Base-by-base conservation (phyloP, 352 stramenopile species). In the Plasmopara halstedii region DNA sequence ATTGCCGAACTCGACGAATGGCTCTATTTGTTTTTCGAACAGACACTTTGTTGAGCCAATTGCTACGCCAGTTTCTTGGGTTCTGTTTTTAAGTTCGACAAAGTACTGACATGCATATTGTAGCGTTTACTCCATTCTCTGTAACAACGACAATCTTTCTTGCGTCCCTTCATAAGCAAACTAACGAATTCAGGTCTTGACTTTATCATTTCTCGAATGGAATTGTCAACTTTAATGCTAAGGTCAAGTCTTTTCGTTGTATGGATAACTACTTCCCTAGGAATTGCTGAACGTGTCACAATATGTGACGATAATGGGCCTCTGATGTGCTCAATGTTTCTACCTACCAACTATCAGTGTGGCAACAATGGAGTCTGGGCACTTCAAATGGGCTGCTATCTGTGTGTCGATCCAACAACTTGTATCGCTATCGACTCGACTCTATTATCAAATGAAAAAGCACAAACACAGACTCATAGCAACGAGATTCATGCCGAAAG, bases 301-400 rank as follows among this genome's bases (percentile, higher is more conserved):
- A 42, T 40, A 15, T 85, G 70, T 27, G 70, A 85, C 35, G 70
- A 82, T 46, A 47, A 26, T 0, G 15, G 9, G 11, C 43, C 70
- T 19, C n/a, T 61, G 15, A 44, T 45, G 8, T 64, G 58, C 18
- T 45, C 45, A 15, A 13, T 54, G 29, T 22, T 14, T 5, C 6
- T 43, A 13, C 40, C 46, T 1, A 43, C 2, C 15, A 29, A 42
- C 29, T 56, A 37, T 11, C 36, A 23, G 4, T 80, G 69, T 35
- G 48, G 40, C 1, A 15, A 17, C 0, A 31, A 46, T 10, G 38
- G 62, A 26, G 38, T 85, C 20, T 51, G 79, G 26, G 73, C 76
- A 13, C 23, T 77, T 0, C 67, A 62, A 14, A 9, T 38, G 13
- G 71, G 76, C n/a, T 88, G 75, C 55, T 78, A 62, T 33, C 33